These are phyloP conservation scores for Monosporascus sp. DNA, from an alignment of 2,329 filamentous ascomycete genomes.

Conservation along the genomic window DNA sequence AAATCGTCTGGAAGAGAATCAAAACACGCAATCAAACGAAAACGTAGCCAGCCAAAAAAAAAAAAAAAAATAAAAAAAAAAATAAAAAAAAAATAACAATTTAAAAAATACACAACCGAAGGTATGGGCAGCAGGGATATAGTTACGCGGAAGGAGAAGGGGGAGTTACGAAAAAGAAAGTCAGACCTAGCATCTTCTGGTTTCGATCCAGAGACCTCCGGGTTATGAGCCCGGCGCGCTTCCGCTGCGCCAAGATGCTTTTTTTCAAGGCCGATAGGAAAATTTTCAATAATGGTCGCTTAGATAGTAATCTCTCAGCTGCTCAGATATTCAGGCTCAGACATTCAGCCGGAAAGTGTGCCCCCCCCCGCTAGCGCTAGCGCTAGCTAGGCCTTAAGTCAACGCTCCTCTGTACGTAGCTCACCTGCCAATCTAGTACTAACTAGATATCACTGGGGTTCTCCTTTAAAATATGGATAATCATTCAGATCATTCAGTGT, in stretches of 20 bases:
- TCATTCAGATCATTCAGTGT: too few species aligned
- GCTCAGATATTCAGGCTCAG: too few species aligned
- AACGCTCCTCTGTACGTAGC: too few species aligned
- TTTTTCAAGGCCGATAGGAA: conserved; percentile 1
- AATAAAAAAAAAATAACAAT: too few species aligned
- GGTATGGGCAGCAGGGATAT: not conserved
- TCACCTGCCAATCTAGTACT: too few species aligned
- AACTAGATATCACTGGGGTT: too few species aligned
- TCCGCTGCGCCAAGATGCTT: conserved; percentile 25
- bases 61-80: not conserved
- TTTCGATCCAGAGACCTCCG: conserved; percentile 30
- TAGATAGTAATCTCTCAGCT: too few species aligned
- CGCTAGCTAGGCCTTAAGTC: too few species aligned
- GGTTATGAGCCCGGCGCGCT: conserved; percentile 31
- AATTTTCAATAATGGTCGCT: fast-evolving
- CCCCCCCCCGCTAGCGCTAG: too few species aligned
- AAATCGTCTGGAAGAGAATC: not conserved
- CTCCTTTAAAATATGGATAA: too few species aligned
- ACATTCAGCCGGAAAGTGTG: too few species aligned
- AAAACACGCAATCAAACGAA: not conserved
- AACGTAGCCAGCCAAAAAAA: too few species aligned
- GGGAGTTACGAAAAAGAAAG: not conserved
- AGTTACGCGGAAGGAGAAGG: not conserved
- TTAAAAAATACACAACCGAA: not conserved
- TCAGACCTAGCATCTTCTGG: conserved; percentile 24